A percentile compares a stretch with the other conserved stretches of the same genome.
Conservation (phyloP, 257 asterid genomes). For the Fraxinus excelsior region DNA sequence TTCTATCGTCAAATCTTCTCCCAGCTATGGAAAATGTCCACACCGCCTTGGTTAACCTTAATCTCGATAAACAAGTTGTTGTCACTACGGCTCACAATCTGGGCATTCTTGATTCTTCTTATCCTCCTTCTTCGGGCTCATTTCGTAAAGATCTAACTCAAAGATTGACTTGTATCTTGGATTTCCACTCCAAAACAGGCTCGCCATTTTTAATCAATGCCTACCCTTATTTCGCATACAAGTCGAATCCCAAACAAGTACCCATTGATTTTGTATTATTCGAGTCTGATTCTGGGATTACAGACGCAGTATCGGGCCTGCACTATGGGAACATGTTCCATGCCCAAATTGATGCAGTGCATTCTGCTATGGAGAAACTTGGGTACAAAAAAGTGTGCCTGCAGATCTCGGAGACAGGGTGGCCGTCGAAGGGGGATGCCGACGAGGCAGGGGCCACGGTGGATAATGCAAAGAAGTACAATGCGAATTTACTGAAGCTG, state of each 20-base stretch:
- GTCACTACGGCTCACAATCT: constrained; percentile 86
- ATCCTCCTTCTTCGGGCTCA: constrained; percentile 80
- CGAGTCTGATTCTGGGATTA: constrained; percentile 46
- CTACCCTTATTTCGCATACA: constrained; percentile 85
- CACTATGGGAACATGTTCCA: constrained; percentile 78
- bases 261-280: constrained; percentile 64
- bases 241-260: constrained; percentile 61
- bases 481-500: constrained; percentile 63
- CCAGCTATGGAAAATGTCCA: constrained; percentile 80
- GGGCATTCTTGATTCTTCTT: constrained; percentile 64
- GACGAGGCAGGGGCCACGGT: constrained; percentile 80
- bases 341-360: constrained; percentile 85
- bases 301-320: constrained; percentile 53
- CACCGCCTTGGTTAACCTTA: constrained; percentile 55
- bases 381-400: constrained; percentile 68
- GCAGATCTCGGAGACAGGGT: constrained; percentile 92
- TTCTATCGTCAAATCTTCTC: constrained; percentile 53
- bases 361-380: constrained; percentile 60
- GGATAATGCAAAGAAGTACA: constrained; percentile 74
- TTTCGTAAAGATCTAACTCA: constrained; percentile 58
- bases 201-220: constrained; percentile 76
- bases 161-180: constrained; percentile 48
- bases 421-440: constrained; percentile 88
- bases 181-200: constrained; percentile 61
- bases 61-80: constrained; percentile 53